A percentile compares a stretch with the other conserved stretches of the same genome.
Evolutionary conservation across 2,329 filamentous ascomycete species (phyloP).

Genomic region (Hansfordia pulvinata): DNA sequence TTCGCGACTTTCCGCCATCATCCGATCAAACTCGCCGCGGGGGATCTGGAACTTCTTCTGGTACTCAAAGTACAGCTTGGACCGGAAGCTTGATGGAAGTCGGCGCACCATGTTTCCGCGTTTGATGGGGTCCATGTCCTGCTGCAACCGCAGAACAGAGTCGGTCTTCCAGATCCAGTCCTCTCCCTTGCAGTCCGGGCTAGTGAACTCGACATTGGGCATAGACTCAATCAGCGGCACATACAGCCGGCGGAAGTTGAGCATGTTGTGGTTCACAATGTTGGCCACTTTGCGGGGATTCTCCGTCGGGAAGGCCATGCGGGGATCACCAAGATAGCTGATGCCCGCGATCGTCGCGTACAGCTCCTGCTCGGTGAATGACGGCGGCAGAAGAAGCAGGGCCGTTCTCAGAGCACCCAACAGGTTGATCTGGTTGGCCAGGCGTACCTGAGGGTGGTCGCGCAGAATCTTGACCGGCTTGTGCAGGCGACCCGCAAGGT

Average conservation of each 20-base stretch:
- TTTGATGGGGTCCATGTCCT: constrained; percentile 86
- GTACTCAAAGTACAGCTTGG: constrained; percentile 88
- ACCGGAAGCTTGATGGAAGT: constrained; percentile 73
- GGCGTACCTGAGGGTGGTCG: constrained; percentile 80
- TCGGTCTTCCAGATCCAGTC: constrained; percentile 51
- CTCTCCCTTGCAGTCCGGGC: constrained; percentile 40
- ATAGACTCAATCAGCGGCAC: constrained; percentile 78
- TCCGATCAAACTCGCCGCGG: constrained; percentile 65
- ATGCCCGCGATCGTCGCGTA: constrained; percentile 87
- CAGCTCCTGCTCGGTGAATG: constrained; percentile 76
- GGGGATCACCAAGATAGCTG: constrained; percentile 90
- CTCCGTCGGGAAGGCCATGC: constrained; percentile 83
- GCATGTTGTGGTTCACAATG: constrained; percentile 83
- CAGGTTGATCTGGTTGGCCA: constrained; percentile 93
- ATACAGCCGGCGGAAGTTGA: constrained; percentile 86
- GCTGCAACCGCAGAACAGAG: constrained; percentile 55
- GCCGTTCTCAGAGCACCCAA: constrained; percentile 84
- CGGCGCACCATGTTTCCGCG: constrained; percentile 94
- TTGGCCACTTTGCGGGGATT: constrained; percentile 87
- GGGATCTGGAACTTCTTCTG: constrained; percentile 84
- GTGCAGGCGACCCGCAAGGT: constrained; percentile 89
- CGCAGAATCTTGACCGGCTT: constrained; percentile 93
- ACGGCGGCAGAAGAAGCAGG: constrained; percentile 68
- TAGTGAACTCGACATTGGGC: constrained; percentile 72
- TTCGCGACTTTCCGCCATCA: constrained; percentile 67